A percentile compares a stretch with the other conserved stretches of the same genome.
Conservation (phyloP, 306 rosid species). For the Vigna unguiculata region DNA sequence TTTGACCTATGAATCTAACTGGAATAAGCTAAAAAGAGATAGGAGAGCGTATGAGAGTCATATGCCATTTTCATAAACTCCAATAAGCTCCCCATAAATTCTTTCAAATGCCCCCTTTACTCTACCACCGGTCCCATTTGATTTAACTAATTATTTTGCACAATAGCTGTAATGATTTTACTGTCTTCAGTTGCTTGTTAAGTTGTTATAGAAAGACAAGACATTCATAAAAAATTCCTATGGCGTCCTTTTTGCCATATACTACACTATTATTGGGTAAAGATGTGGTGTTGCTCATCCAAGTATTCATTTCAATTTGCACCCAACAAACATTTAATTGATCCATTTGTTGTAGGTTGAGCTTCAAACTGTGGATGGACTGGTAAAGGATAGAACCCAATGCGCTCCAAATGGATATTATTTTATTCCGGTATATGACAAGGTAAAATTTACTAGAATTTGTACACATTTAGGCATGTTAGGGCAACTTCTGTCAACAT, state of each 20-base stretch:
- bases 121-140: constrained; percentile 8
- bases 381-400: constrained; percentile 92
- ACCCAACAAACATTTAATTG: constrained; percentile 16
- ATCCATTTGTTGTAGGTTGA: constrained; percentile 73
- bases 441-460: constrained; percentile 61
- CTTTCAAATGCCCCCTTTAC: constrained; percentile 1
- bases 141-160: constrained; percentile 18
- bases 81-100: background rate
- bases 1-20: background rate
- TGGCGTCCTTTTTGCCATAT: background rate
- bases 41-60: background rate
- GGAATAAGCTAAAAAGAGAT: background rate
- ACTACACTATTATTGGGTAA: background rate
- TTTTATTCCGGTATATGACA: constrained; percentile 98
- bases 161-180: background rate
- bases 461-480: constrained; percentile 24
- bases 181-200: background rate
- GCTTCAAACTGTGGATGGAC: constrained; percentile 91
- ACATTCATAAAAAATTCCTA: background rate
- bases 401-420: constrained; percentile 99
- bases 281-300: constrained; percentile 14
- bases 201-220: background rate
- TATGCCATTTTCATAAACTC: background rate
- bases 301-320: constrained; percentile 13
- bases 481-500: background rate